phyloP scores from a whole-genome alignment of 2,329 filamentous ascomycete species.

The Epichloe bromicola region DNA sequence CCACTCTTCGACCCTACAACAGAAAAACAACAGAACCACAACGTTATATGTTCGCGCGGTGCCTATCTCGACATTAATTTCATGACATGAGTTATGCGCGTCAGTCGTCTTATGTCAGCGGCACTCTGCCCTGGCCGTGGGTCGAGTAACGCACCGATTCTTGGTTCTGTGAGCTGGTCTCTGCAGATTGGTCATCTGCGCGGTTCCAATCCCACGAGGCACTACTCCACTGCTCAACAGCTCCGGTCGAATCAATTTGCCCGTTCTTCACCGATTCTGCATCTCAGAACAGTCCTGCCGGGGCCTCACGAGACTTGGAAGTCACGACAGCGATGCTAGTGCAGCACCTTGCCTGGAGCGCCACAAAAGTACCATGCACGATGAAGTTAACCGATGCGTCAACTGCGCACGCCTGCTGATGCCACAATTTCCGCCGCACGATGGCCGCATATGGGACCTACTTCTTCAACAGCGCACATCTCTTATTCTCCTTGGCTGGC shows the following conservation, averaged over 20 bases:
- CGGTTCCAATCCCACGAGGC: constrained; percentile 4
- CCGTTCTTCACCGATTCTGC: not conserved
- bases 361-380: not conserved
- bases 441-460: constrained; percentile 9
- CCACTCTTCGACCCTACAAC: not conserved
- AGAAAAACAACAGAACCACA: not conserved
- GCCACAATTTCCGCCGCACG: not conserved
- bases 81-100: constrained; percentile 4
- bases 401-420: not conserved
- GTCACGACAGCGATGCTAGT: not conserved
- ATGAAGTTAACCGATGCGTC: not conserved
- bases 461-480: not conserved
- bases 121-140: constrained; percentile 4
- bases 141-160: constrained; percentile 7
- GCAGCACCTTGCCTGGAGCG: not conserved
- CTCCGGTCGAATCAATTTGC: constrained; percentile 7
- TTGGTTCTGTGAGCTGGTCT: constrained; percentile 4
- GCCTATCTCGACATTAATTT: not conserved
- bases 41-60: constrained; percentile 1
- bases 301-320: not conserved
- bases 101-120: constrained; percentile 4
- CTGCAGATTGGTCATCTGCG: constrained; percentile 8
- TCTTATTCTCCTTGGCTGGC: constrained; percentile 10
- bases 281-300: not conserved
- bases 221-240: constrained; percentile 1